These are phyloP conservation scores for Misopates orontium DNA, from an alignment of 257 asterid species.

Conservation along the genomic window DNA sequence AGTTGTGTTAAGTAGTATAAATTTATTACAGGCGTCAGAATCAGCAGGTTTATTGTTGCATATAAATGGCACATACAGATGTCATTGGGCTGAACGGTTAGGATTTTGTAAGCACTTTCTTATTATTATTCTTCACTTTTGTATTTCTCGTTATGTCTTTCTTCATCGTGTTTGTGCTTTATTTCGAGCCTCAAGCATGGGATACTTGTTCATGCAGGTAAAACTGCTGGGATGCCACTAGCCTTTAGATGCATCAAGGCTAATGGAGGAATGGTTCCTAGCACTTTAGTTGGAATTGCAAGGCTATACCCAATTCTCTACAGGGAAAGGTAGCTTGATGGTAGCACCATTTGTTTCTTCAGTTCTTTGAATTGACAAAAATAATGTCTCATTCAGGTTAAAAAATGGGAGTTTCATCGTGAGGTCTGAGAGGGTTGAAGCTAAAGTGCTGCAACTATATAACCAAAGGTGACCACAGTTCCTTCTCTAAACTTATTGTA, in stretches of 20 bases:
- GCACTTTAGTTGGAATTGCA: conserved; percentile 76
- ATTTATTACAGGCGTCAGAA: conserved; percentile 59
- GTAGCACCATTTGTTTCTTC: conserved; percentile 14
- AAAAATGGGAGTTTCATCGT: conserved; percentile 58
- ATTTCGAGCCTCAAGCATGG: conserved; percentile 30
- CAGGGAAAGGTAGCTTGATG: conserved; percentile 75
- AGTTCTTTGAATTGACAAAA: conserved; percentile 27
- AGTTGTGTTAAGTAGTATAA: conserved; percentile 20
- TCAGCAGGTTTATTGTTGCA: conserved; percentile 60
- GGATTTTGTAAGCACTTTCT: conserved; percentile 75
- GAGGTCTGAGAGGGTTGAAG: conserved; percentile 82
- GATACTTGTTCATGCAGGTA: conserved; percentile 52
- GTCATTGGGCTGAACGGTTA: conserved; percentile 95
- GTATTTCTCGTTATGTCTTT: conserved; percentile 10
- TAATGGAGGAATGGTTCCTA: conserved; percentile 83
- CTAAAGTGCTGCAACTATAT: conserved; percentile 52
- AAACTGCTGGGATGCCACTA: conserved; percentile 59
- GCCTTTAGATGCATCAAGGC: conserved; percentile 87
- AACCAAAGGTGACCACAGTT: conserved; percentile 59
- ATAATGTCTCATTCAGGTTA: conserved; percentile 51
- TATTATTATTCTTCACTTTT: conserved; percentile 19
- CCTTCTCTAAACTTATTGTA: conserved; percentile 9
- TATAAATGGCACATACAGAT: conserved; percentile 88
- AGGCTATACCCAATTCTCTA: conserved; percentile 85
- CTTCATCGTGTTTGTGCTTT: conserved; percentile 25